Evolutionary conservation across 2,329 filamentous ascomycete species (phyloP).

Genomic region (Ophiostoma ulmi): DNA sequence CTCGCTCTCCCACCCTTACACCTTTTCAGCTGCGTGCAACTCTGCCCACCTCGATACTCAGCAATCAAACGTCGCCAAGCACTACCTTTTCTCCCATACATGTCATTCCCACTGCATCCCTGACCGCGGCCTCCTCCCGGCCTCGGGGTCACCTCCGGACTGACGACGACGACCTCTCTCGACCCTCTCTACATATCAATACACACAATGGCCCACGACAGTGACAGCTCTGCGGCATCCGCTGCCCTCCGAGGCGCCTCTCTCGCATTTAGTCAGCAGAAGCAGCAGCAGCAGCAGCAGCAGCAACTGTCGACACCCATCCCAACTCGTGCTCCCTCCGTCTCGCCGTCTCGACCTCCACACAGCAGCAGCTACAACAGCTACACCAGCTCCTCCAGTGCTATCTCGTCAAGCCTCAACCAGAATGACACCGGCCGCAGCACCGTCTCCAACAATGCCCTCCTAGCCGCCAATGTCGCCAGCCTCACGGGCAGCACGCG

Average conservation of each 20-base stretch:
- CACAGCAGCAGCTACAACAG: neutral
- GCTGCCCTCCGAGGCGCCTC: conserved; percentile 49
- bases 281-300: neutral
- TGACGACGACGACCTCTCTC: neutral
- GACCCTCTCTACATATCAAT: neutral
- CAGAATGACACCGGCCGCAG: conserved; percentile 28
- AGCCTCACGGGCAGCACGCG: neutral
- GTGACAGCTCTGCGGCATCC: conserved; percentile 31
- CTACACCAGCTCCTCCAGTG: conserved; percentile 23
- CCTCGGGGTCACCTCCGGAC: neutral
- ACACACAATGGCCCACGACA: conserved; percentile 22
- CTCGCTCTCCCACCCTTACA: too few species aligned
- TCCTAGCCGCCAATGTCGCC: conserved; percentile 43
- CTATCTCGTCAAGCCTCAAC: neutral
- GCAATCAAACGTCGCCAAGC: neutral
- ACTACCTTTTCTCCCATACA: conserved; percentile 1
- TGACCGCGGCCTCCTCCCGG: conserved; percentile 12
- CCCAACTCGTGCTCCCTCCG: conserved; percentile 24
- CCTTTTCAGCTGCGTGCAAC: neutral
- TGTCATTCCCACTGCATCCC: conserved; percentile 13
- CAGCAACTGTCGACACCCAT: neutral
- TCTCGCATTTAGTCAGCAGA: conserved; percentile 47
- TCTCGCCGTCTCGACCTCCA: conserved; percentile 17
- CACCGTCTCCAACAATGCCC: conserved; percentile 33
- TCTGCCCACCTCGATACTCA: neutral